These are phyloP conservation scores for Phalaenopsis hybrid DNA, from an alignment of 116 monocot species.

Conservation along the genomic window DNA sequence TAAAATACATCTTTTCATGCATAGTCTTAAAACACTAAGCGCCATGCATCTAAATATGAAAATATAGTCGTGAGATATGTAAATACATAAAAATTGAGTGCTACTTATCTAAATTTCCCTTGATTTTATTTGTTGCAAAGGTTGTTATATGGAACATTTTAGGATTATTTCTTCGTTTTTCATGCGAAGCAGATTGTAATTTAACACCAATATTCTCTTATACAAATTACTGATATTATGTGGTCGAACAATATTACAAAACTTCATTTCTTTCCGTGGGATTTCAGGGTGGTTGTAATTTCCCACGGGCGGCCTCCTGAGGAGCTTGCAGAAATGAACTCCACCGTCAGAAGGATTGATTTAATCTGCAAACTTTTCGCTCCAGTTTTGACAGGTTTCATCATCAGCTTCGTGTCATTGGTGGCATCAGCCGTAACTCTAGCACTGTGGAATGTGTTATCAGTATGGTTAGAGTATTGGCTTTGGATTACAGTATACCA, in stretches of 20 bases:
- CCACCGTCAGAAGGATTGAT: slow-evolving; percentile 77
- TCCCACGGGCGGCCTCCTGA: slow-evolving; percentile 49
- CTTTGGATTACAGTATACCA: slow-evolving; percentile 74
- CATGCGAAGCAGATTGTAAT: too few species aligned
- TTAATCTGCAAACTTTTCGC: slow-evolving; percentile 75
- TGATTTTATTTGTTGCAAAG: too few species aligned
- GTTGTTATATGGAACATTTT: too few species aligned
- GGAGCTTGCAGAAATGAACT: slow-evolving; percentile 69
- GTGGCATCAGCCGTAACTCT: slow-evolving; percentile 62
- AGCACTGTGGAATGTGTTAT: slow-evolving; percentile 53
- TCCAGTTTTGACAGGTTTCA: slow-evolving; percentile 74
- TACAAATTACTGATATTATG: background rate
- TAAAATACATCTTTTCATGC: too few species aligned
- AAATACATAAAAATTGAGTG: too few species aligned
- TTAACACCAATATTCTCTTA: background rate
- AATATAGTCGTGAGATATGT: too few species aligned
- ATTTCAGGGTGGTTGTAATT: slow-evolving; percentile 84
- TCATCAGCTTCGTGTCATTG: slow-evolving; percentile 83
- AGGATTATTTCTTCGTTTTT: too few species aligned
- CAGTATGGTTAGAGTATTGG: slow-evolving; percentile 82
- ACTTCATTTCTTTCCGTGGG: background rate
- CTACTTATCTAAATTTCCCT: too few species aligned
- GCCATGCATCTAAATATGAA: too few species aligned
- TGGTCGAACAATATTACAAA: background rate
- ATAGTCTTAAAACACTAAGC: too few species aligned